Conservation (phyloP, 2,329 filamentous ascomycete species). For the Parastagonospora nodorum region DNA sequence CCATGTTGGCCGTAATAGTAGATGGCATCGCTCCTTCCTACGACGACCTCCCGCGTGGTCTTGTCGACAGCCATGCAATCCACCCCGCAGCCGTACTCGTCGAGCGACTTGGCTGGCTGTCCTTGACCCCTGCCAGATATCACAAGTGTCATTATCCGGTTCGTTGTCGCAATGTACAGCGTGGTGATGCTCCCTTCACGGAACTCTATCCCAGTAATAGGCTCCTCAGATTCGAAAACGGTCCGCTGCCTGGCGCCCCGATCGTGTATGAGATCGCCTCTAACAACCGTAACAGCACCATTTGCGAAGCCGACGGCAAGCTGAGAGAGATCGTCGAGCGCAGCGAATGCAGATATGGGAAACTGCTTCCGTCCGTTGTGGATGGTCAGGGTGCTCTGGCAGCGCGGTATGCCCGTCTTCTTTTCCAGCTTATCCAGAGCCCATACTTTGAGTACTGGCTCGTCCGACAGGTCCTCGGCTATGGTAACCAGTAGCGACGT, state of each 20-base stretch:
- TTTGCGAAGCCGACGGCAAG: constrained; percentile 96
- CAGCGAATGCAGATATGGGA: constrained; percentile 90
- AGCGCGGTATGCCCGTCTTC: constrained; percentile 88
- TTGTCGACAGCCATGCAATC: constrained; percentile 92
- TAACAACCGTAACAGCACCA: constrained; percentile 88
- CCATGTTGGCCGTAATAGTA: constrained; percentile 90
- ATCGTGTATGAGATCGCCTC: constrained; percentile 94
- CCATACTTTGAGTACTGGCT: constrained; percentile 96
- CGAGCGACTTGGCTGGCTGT: constrained; percentile 83
- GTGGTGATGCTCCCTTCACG: constrained; percentile 69
- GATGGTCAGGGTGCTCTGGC: constrained; percentile 82
- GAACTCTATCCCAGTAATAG: constrained; percentile 89
- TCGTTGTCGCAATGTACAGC: constrained; percentile 90
- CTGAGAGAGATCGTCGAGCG: constrained; percentile 86
- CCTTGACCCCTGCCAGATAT: constrained; percentile 90
- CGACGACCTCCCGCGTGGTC: constrained; percentile 79
- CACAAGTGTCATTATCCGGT: constrained; percentile 81
- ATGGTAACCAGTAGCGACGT: constrained; percentile 86
- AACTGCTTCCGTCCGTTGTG: constrained; percentile 92
- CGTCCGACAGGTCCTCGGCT: constrained; percentile 82
- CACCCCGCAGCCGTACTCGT: constrained; percentile 88
- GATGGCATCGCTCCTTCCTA: constrained; percentile 93
- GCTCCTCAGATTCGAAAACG: constrained; percentile 95
- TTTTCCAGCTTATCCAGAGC: constrained; percentile 91
- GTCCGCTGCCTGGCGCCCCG: constrained; percentile 91